phyloP scores from a whole-genome alignment of 208 protist genomes.

The Leishmania turanica region DNA sequence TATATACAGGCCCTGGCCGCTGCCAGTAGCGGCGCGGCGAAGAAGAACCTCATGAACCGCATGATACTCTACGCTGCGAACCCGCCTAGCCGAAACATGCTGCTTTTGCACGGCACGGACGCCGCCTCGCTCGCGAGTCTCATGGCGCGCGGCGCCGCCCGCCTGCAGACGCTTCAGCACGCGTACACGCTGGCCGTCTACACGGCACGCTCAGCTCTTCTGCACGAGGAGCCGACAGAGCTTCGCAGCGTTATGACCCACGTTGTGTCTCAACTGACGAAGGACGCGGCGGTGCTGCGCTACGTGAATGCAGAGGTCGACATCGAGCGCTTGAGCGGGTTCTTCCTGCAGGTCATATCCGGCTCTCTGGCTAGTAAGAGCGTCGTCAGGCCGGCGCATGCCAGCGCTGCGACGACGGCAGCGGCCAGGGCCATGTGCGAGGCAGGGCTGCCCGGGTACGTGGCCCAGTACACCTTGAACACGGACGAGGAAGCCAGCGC shows the following conservation, averaged over 20 bases:
- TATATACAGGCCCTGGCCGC: conserved; percentile 26
- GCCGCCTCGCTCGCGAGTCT: conserved; percentile 36
- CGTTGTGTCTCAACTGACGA: conserved; percentile 67
- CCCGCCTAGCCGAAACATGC: conserved; percentile 75
- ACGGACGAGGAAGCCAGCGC: neutral
- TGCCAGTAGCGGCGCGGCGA: conserved; percentile 14
- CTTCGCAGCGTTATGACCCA: conserved; percentile 62
- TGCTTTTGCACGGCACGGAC: conserved; percentile 57
- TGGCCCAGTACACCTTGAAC: conserved; percentile 17
- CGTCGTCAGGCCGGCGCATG: neutral
- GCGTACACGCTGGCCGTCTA: conserved; percentile 62
- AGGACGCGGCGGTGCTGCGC: conserved; percentile 52
- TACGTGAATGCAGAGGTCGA: conserved; percentile 71
- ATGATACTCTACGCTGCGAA: conserved; percentile 75
- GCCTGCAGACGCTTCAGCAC: conserved; percentile 31
- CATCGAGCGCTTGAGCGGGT: conserved; percentile 44
- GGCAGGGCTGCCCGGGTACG: conserved; percentile 24
- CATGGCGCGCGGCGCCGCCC: conserved; percentile 38
- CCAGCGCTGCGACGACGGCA: neutral
- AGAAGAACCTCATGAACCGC: conserved; percentile 70
- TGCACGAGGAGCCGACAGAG: conserved; percentile 71
- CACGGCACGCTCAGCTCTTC: conserved; percentile 36
- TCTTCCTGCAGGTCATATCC: conserved; percentile 55
- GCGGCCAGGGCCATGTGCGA: conserved; percentile 1
- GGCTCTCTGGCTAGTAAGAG: conserved; percentile 9